Evolutionary conservation across 306 rosid genomes (phyloP), one percentile per base, ranked within the genome.

Genomic region (Citrullus colocynthis): DNA sequence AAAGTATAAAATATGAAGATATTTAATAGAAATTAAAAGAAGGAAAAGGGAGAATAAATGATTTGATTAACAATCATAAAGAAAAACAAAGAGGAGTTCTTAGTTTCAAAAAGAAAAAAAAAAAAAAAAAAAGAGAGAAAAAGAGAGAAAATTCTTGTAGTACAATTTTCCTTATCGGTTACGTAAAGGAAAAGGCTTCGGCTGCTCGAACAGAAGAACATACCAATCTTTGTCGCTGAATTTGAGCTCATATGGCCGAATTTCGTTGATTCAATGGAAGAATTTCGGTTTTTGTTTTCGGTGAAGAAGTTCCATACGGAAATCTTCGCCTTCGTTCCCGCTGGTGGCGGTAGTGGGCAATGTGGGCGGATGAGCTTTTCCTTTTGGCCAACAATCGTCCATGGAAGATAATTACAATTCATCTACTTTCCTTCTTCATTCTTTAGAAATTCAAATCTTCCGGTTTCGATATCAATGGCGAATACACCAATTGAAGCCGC

Each of bases 381-480:
- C 17, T 60, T 60, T 24, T 1, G 65, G 65, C 17, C 36, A 24
- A 21, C 65, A 24, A 24, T 60, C 15, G 30, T 60, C 65, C 65
- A 30, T 21, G 30, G 15, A 58, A 58, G 34, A 20, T 2, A 24
- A 59, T 24, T 59, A 59, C 14, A 59, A 21, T 59, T 24, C 30
- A 20, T 21, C 14, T 20, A 58, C 32, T 58, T 21, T 58, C 13
- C 63, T 58, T 56, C 18, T 56, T 58, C 28, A 9, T 20, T 5
- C 61, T 57, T 7, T 8, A 57, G 61, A 18, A n/a, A 57, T 28
- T 62, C 97, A 94, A 75, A 91, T 90, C 82, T 97, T 90, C 79
- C 88, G 90, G 86, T 48, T 71, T 10, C 6, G 21, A 14, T 71
- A 71, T 24, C 79, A 48, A 87, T 88, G 91, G 85, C 85, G 81